phyloP scores from a whole-genome alignment of 139 green algal species.

The Edaphochlamys debaryana region DNA sequence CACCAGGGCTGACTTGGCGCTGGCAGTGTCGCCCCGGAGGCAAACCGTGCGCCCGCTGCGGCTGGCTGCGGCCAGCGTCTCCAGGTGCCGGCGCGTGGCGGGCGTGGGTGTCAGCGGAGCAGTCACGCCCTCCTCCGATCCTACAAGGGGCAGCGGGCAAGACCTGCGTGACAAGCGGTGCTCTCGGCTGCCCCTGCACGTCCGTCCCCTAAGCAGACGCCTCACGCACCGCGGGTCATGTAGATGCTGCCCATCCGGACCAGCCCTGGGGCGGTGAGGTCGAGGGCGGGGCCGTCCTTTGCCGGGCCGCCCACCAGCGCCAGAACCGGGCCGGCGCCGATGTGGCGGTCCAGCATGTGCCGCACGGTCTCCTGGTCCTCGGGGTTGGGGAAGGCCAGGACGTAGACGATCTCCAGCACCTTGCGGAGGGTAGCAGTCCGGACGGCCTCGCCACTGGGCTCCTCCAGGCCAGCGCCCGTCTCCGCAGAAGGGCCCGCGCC shows the following conservation, averaged over 20 bases:
- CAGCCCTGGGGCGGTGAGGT: slow-evolving; percentile 12
- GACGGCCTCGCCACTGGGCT: neutral
- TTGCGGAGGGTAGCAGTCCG: slow-evolving; percentile 14
- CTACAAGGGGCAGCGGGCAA: too few species aligned
- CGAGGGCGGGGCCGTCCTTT: slow-evolving; percentile 1
- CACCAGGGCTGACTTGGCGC: slow-evolving; percentile 37
- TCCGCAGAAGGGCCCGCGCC: too few species aligned
- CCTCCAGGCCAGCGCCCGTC: too few species aligned
- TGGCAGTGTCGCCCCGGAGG: slow-evolving; percentile 44
- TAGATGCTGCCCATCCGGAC: slow-evolving; percentile 48
- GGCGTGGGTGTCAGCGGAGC: slow-evolving; percentile 29
- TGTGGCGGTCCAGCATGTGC: too few species aligned
- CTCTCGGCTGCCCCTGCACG: too few species aligned
- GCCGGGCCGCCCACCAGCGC: neutral
- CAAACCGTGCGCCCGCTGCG: slow-evolving; percentile 46
- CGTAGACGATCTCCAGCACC: slow-evolving; percentile 44
- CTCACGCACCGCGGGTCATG: slow-evolving; percentile 34
- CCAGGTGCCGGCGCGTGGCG: slow-evolving; percentile 32
- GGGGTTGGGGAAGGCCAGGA: neutral
- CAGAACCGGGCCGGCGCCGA: too few species aligned
- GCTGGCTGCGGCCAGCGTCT: slow-evolving; percentile 42
- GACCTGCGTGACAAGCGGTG: too few species aligned
- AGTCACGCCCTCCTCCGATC: neutral
- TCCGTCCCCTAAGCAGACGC: too few species aligned
- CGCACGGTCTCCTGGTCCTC: slow-evolving; percentile 35